Base-by-base conservation (phyloP, 164 flowering plant genomes). In the Aristolochia contorta region DNA sequence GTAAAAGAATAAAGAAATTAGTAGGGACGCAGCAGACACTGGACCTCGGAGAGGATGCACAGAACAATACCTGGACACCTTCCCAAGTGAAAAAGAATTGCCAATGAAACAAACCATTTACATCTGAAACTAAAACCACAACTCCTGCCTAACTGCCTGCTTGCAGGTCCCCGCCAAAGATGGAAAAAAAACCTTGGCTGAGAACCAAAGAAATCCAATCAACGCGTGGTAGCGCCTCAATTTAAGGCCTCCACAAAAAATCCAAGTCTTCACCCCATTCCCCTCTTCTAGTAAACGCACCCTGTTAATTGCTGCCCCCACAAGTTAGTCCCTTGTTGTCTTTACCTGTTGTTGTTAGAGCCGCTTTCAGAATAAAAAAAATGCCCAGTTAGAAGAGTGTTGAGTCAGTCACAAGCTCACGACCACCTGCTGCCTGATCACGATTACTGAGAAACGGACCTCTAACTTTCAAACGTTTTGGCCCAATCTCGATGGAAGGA, bases 401-500 rank as follows among this genome's bases (percentile, higher is more conserved):
- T 62, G 19, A 61, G 22, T 47, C 21, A 23, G 16, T 61, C 57
- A 19, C 47, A 51, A 32, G 43, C 18, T 33, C 32, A 50, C 13
- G 24, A 20, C 7, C 30, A 8, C 23, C 20, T 51, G 25, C 20
- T 51, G 25, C 47, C 49, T 41, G 43, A 4, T 37, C 43, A 37
- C 7, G 10, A 37, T 37, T 37, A 37, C 43, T 37, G 7, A 3
- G 43, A 37, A 82, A 73, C 1, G 91, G 85, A 20, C 85, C 93
- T 83, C 70, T 82, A 53, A 87, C 78, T 76, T 86, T 91, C 22
- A 85, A 71, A 16, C 79, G 89, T 74, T 84, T 90, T 7, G 80
- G 82, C 65, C 77, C 89, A 27, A 65, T 70, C 61, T 84, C 86
- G 20, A 74, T 2, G 2, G 75, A 70, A 13, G 71, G 65, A 24